phyloP scores from a whole-genome alignment of 2,329 filamentous ascomycete genomes.

The Dothideomycetes sp. region DNA sequence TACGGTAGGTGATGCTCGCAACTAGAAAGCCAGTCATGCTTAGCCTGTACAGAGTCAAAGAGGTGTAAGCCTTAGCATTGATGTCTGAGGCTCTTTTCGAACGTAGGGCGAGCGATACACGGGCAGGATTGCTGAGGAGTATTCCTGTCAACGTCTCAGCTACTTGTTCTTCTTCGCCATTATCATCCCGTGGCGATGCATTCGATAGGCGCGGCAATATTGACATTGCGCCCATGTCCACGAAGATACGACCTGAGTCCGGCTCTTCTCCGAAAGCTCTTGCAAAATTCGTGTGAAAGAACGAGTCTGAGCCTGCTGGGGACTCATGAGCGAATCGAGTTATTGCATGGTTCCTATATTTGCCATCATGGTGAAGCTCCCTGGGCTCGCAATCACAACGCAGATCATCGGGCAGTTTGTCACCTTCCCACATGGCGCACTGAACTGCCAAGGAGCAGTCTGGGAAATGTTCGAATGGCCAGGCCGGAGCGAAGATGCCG shows the following conservation, averaged over 20 bases:
- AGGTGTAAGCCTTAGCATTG: background rate
- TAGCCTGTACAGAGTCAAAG: constrained; percentile 21
- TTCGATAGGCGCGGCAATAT: constrained; percentile 16
- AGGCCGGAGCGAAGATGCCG: constrained; percentile 35
- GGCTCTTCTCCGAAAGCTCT: constrained; percentile 16
- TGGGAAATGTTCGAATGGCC: constrained; percentile 35
- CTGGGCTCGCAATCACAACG: constrained; percentile 22
- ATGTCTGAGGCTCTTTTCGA: background rate
- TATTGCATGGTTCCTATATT: constrained; percentile 14
- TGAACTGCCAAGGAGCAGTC: constrained; percentile 18
- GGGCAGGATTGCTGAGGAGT: background rate
- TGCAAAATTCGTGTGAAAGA: constrained; percentile 28
- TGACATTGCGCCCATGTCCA: constrained; percentile 23
- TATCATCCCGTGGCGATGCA: background rate
- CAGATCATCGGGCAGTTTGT: constrained; percentile 15
- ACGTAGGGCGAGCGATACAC: background rate
- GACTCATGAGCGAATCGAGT: constrained; percentile 17
- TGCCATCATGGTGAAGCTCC: constrained; percentile 18
- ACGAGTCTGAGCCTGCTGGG: constrained; percentile 22
- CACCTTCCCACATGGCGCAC: constrained; percentile 25
- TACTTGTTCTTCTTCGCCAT: no score
- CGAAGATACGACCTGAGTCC: background rate
- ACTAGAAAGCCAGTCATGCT: constrained; percentile 21
- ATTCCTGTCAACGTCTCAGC: no score
- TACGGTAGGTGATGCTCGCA: background rate